Base-by-base conservation (phyloP, 1,139 yeast genomes). In the Arxiozyma bovina region DNA sequence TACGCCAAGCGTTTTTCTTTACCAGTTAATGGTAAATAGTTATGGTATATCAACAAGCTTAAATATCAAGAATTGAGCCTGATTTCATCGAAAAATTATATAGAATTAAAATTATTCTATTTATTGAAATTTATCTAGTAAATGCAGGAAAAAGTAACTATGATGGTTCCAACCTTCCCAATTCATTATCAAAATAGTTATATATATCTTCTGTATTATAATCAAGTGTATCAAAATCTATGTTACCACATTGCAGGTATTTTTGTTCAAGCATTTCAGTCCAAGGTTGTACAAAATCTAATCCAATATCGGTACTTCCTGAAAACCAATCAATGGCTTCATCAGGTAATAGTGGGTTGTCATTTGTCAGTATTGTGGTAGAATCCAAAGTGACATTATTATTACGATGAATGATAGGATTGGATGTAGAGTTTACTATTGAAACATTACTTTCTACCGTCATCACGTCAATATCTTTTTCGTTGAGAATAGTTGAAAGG, bases 271-370 rank as follows among this genome's bases (percentile, higher is more conserved):
- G 80, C 78, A 86, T 85, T 66, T 86, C 91, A 9, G 95, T 86
- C 83, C 94, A 85, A 3, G 94, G 94, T 47, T 87, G 96, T 42
- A 87, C 96, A 62, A 88, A 88, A 57, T 87, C 95, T 54, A 88
- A 74, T 21, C 96, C 96, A 43, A 87, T 82, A 43, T 79, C 74
- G 51, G 72, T 76, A 51, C 84, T 83, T 62, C 79, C 81, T 54
- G 82, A 74, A 63, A 87, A 87, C 87, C 89, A 85, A 56, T 83
- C 87, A 68, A 83, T 79, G 15, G 84, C 80, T 52, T 82, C 85
- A 25, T 57, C 60, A 7, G 65, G 62, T 12, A 60, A n/a, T 22
- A 42, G 17, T 4, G 25, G 30, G 15, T 43, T 34, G 25, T 46
- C 40, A 25, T 22, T 50, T 18, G 40, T 44, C 7, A 20, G 5